Evolutionary conservation across 1,284 basidiomycete species (phyloP), one percentile per base, ranked within the genome.

Genomic region (Calocybe gambosa): DNA sequence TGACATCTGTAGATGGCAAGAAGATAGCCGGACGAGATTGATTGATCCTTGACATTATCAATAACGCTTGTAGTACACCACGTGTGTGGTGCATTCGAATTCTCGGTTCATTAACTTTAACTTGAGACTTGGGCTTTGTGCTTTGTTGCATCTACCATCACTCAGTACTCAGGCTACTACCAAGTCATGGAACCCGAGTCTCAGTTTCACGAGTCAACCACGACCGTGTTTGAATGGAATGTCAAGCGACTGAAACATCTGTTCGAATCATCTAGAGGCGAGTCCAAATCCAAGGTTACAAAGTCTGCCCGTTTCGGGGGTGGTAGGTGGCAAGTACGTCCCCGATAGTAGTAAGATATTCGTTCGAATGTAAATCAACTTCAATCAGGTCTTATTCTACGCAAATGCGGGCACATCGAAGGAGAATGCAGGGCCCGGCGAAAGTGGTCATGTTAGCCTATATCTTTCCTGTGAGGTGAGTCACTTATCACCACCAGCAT

Each of bases 381-480:
- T 23, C 13, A 15, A 34, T 3, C 57, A 89, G 78, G 80, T 89
- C 37, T 61, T 92, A 39, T 89, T 89, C 64, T 91, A 90, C 60
- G 76, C 88, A 5, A 91, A 91, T 61, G 83, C 85, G 36, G 88
- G 87, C 0, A 75, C 73, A 20, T 67, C 65, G 5, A 73, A 69
- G 39, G 66, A 74, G 29, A 67, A 68, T 25, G 29, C 41, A 29
- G 41, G 39, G 2, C 62, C 60, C 49, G 68, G 45, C 57, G 72
- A 38, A 66, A 70, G 55, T 61, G 75, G 53, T 19, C 82, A 74
- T 55, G 73, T 89, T 21, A 88, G 85, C 58, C 59, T 92, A 42
- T 91, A 89, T 61, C 70, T 92, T 23, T 85, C 84, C 5, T 89
- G 86, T 54, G 85, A 89, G 68, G 87, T 89, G 42, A 16, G 35